Conservation (phyloP, 192 early-diverging fungal species). For the Podochytrium sp. region DNA sequence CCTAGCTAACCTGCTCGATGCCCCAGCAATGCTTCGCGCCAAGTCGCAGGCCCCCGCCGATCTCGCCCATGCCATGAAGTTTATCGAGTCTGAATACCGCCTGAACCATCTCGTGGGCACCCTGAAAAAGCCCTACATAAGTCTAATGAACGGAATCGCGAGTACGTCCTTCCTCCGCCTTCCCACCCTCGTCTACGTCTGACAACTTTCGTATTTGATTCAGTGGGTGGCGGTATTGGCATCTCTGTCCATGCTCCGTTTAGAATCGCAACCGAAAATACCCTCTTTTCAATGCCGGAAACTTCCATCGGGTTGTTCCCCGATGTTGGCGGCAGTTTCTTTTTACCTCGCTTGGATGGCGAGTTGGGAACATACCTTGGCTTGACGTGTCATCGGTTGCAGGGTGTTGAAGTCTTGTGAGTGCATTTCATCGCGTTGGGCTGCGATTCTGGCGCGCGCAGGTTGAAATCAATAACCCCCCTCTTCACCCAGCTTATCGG, state of each 20-base stretch:
- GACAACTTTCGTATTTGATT: constrained; percentile 5
- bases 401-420: constrained; percentile 66
- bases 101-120: constrained; percentile 93
- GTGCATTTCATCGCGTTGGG: not conserved
- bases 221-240: constrained; percentile 98
- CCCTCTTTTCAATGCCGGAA: constrained; percentile 97
- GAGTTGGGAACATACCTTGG: constrained; percentile 91
- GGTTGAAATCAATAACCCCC: not conserved
- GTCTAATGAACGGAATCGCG: constrained; percentile 78
- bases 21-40: constrained; percentile 23
- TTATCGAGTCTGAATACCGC: constrained; percentile 92
- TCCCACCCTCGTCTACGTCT: not conserved
- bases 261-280: constrained; percentile 93
- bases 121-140: constrained; percentile 83
- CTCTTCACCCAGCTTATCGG: constrained; percentile 70
- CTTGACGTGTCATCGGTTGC: constrained; percentile 79
- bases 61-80: constrained; percentile 61
- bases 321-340: constrained; percentile 95
- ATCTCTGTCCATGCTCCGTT: constrained; percentile 94
- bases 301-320: constrained; percentile 96
- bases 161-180: constrained; percentile 32
- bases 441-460: not conserved
- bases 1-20: constrained; percentile 1
- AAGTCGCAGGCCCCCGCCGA: constrained; percentile 38
- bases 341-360: constrained; percentile 93